phyloP scores from a whole-genome alignment of 129 eudicot genomes.

The Scalesia atractyloides region DNA sequence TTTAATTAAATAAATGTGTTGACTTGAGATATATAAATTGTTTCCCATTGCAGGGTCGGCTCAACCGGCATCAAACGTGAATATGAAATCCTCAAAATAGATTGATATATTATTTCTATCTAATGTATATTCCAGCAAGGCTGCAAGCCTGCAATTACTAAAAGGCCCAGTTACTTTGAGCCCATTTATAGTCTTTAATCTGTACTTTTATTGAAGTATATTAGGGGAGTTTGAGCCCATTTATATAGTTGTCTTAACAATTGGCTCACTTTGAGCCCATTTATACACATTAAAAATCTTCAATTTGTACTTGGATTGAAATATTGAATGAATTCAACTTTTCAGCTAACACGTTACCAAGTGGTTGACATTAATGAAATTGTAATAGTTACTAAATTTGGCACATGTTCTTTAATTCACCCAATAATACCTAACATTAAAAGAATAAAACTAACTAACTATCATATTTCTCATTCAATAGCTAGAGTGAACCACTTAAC shows the following conservation, averaged over 20 bases:
- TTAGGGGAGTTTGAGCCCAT: background rate
- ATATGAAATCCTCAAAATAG: no score
- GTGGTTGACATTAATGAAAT: constrained; percentile 22
- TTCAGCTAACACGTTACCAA: constrained; percentile 18
- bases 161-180: background rate
- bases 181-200: background rate
- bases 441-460: background rate
- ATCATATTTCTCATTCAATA: background rate
- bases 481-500: background rate
- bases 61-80: no score
- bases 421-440: background rate
- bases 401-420: background rate
- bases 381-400: constrained; percentile 5
- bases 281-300: background rate
- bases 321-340: constrained; percentile 7
- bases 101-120: no score
- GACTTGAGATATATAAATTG: no score
- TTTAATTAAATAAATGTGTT: no score
- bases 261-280: background rate
- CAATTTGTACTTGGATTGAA: background rate
- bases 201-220: background rate
- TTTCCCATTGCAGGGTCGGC: no score
- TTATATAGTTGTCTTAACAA: background rate
- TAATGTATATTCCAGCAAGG: no score
- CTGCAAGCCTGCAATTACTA: background rate